Percentiles rank a stretch among this genome's conserved stretches.
These are phyloP conservation scores for Globisporangium mamillatum DNA, from an alignment of 352 stramenopile species.

Conservation along the genomic window DNA sequence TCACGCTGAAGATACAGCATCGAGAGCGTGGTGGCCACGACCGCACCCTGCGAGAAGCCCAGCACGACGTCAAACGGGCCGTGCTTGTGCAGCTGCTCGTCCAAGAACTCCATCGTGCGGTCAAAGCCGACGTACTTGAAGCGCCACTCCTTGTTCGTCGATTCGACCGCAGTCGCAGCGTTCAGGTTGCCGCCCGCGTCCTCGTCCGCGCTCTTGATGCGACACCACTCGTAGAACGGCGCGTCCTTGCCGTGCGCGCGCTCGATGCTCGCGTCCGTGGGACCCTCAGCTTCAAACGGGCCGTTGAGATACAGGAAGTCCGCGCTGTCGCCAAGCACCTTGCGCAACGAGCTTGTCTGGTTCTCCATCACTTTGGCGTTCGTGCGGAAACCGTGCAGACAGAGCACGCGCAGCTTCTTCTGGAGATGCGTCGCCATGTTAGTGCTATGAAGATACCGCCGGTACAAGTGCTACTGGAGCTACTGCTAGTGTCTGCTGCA, in stretches of 20 bases:
- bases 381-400: constrained; percentile 70
- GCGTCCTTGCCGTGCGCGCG: constrained; percentile 49
- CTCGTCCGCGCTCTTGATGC: constrained; percentile 24
- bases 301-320: constrained; percentile 77
- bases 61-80: constrained; percentile 75
- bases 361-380: constrained; percentile 72
- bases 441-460: neutral
- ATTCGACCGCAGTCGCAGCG: neutral
- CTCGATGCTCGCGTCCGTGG: constrained; percentile 53
- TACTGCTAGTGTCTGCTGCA: neutral
- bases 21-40: constrained; percentile 58
- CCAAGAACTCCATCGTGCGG: constrained; percentile 48
- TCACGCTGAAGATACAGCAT: constrained; percentile 51
- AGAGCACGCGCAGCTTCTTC: constrained; percentile 59
- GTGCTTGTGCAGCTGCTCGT: constrained; percentile 49
- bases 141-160: constrained; percentile 15
- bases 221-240: constrained; percentile 76
- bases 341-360: constrained; percentile 54
- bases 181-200: constrained; percentile 17
- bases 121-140: constrained; percentile 32
- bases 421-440: constrained; percentile 10
- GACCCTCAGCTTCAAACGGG: constrained; percentile 49
- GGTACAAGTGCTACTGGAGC: neutral
- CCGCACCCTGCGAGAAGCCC: constrained; percentile 76
- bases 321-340: constrained; percentile 49